Evolutionary conservation across 2,329 filamentous ascomycete species (phyloP).

Genomic region (Ascochyta viciae-villosae): DNA sequence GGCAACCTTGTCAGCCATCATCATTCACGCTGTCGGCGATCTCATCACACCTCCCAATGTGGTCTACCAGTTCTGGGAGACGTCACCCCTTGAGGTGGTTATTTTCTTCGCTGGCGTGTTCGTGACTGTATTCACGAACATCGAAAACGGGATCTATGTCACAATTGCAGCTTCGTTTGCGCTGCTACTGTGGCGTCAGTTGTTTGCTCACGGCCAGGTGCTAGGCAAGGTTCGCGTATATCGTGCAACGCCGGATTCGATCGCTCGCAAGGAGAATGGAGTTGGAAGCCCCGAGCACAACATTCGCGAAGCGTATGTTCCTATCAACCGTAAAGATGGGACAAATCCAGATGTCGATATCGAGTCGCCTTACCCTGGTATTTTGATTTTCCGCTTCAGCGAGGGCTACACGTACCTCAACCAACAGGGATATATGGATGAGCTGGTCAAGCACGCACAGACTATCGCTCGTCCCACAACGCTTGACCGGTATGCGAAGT

Average conservation of each 20-base stretch:
- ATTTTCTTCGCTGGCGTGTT: slow-evolving; percentile 91
- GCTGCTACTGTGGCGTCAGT: slow-evolving; percentile 81
- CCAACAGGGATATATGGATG: slow-evolving; percentile 85
- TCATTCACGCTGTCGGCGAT: slow-evolving; percentile 95
- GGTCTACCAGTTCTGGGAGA: slow-evolving; percentile 93
- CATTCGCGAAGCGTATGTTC: slow-evolving; percentile 60
- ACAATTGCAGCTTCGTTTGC: slow-evolving; percentile 80
- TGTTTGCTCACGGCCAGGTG: slow-evolving; percentile 83
- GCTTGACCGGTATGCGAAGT: slow-evolving; percentile 64
- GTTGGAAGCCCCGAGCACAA: slow-evolving; percentile 12
- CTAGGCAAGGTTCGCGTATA: slow-evolving; percentile 79
- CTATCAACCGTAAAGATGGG: slow-evolving; percentile 85
- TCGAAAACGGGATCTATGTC: slow-evolving; percentile 91
- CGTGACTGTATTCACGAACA: slow-evolving; percentile 84
- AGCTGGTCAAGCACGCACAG: slow-evolving; percentile 58
- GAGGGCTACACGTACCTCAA: slow-evolving; percentile 98
- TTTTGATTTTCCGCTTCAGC: slow-evolving; percentile 95
- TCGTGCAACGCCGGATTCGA: slow-evolving; percentile 80
- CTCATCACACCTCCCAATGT: slow-evolving; percentile 91
- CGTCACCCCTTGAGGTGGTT: slow-evolving; percentile 86
- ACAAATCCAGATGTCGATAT: slow-evolving; percentile 84
- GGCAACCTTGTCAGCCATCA: slow-evolving; percentile 82
- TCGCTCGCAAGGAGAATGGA: slow-evolving; percentile 54
- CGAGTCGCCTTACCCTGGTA: slow-evolving; percentile 83
- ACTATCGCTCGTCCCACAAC: slow-evolving; percentile 77